Evolutionary conservation across 768 basidiomycete genomes (phyloP).

Genomic region (Candolleomyces efflorescens): DNA sequence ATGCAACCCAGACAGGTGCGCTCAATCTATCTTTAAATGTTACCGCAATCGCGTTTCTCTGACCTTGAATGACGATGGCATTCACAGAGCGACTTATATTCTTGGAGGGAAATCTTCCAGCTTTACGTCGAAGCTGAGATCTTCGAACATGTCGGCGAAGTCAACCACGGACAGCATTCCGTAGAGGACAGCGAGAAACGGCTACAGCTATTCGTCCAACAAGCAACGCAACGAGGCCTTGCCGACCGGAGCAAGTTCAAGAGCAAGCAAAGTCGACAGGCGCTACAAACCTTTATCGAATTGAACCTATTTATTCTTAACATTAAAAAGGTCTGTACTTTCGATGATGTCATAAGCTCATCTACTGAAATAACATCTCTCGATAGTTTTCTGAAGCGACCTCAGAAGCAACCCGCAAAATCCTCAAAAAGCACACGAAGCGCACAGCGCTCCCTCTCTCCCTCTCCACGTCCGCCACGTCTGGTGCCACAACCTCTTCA

Average conservation of each 20-base stretch:
- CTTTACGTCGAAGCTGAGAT: constrained; percentile 83
- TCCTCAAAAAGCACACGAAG: constrained; percentile 92
- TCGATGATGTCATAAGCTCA: not conserved
- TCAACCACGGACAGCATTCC: constrained; percentile 60
- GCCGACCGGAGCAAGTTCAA: constrained; percentile 52
- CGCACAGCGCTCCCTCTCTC: constrained; percentile 73
- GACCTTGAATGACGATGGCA: not conserved
- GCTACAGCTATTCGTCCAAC: constrained; percentile 57
- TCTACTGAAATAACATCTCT: not conserved
- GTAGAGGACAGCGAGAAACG: constrained; percentile 67
- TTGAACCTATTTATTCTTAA: constrained; percentile 78
- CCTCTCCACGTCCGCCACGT: constrained; percentile 14
- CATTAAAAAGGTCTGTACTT: constrained; percentile 63
- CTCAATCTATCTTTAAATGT: not conserved
- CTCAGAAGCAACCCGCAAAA: constrained; percentile 86
- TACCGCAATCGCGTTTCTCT: not conserved
- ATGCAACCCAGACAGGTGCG: constrained; percentile 21
- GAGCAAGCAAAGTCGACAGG: constrained; percentile 50
- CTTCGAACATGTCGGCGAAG: constrained; percentile 71
- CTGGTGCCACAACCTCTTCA: constrained; percentile 13
- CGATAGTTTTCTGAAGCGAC: constrained; percentile 76
- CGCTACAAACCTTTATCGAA: constrained; percentile 66
- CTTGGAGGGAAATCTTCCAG: constrained; percentile 88
- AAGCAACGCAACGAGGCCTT: constrained; percentile 52
- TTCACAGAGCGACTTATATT: constrained; percentile 64